Evolutionary conservation across 495 filamentous ascomycete genomes (phyloP), one percentile per base, ranked within the genome.

Genomic region (Talaromyces proteolyticus): DNA sequence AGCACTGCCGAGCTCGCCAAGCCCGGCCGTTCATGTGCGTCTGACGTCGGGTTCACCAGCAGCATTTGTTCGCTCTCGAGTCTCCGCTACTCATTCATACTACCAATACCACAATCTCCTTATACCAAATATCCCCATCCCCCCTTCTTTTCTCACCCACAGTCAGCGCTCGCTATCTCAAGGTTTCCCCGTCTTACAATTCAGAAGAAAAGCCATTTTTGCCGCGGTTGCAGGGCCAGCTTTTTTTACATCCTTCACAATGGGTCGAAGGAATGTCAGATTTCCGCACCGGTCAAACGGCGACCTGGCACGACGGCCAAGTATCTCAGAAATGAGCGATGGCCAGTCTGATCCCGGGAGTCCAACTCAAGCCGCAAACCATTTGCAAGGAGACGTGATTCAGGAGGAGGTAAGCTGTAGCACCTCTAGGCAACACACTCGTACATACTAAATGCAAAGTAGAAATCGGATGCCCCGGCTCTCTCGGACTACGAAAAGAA

Each of bases 401-500:
- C 65, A 65, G 18, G 74, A 79, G 56, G 71, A 79, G 66, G 75
- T 77, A 53, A 56, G 58, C 41, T 56, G 24, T 23, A 4, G 22
- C 23, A 26, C 20, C 11, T 16, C 21, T 7, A 22, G 5, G 18
- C 23, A 42, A 4, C 20, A 29, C 34, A 26, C 38, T 26, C 23
- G 44, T 8, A 41, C 59, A 59, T 49, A 63, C 50, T 8, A 43
- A 42, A 23, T 19, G 34, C 23, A 12, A 49, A 40, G 29, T 53
- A 72, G 63, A 77, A 75, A 64, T 60, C 67, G 42, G 68, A 78
- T 23, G 49, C 63, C 47, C 57, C 72, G 44, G 61, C 61, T 49
- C 58, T 70, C 36, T 82, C 89, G 61, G 94, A 96, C 19, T 95
- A 92, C 67, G 90, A 96, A 62, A 97, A 96, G 83, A 99, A 99